Conservation (phyloP, 495 filamentous ascomycete species). For the Xylaria curta region DNA sequence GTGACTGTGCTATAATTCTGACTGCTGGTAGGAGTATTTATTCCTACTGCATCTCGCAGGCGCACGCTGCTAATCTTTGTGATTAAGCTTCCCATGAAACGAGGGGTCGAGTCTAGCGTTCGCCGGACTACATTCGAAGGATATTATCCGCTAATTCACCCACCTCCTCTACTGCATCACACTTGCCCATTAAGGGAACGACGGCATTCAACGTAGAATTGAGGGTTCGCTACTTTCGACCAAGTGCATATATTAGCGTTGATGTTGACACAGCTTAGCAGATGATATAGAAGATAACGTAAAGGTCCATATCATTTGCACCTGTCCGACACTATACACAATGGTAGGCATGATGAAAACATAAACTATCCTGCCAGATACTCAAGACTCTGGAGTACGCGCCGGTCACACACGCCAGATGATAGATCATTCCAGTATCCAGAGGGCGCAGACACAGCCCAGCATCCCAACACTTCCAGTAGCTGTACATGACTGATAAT, state of each 20-base stretch:
- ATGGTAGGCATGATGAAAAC: not conserved
- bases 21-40: not conserved
- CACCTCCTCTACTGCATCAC: not conserved
- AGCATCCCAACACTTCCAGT: not conserved
- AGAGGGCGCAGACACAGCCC: not conserved
- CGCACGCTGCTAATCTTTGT: not conserved
- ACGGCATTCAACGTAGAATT: not conserved
- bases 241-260: not conserved
- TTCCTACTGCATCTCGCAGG: not conserved
- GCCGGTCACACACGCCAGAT: not conserved
- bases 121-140: not conserved
- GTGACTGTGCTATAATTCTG: not conserved
- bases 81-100: not conserved
- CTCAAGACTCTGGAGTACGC: not conserved
- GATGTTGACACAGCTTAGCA: not conserved
- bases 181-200: not conserved
- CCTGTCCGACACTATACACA: not conserved
- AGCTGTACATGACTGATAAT: not conserved
- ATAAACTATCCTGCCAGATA: not conserved
- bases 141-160: conserved; percentile 4
- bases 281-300: not conserved
- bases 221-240: not conserved
- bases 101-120: not conserved
- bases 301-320: not conserved
- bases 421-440: not conserved